Conservation (phyloP, 768 basidiomycete genomes). For the Galerina marginata region DNA sequence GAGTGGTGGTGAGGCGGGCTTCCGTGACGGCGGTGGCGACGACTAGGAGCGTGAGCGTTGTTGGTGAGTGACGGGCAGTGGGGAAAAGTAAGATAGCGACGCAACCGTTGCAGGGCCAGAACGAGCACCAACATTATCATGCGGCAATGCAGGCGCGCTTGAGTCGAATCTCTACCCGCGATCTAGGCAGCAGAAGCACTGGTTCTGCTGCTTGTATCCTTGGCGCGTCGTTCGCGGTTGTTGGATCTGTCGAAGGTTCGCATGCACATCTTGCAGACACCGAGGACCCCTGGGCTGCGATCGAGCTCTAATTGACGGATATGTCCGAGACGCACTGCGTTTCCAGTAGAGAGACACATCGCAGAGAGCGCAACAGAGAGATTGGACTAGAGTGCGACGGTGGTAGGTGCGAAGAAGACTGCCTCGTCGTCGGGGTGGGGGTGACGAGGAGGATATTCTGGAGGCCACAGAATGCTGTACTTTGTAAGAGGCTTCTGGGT, state of each 20-base stretch:
- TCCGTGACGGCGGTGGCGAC: too few species aligned
- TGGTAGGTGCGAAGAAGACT: constrained; percentile 91
- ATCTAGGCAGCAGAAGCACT: too few species aligned
- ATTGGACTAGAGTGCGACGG: constrained; percentile 55
- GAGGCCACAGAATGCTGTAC: constrained; percentile 20
- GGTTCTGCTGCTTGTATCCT: too few species aligned
- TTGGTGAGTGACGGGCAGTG: too few species aligned
- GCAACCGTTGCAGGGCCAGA: too few species aligned
- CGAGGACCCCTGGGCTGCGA: constrained; percentile 69
- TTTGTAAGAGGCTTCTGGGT: constrained; percentile 24
- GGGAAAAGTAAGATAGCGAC: too few species aligned
- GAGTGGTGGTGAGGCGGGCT: too few species aligned
- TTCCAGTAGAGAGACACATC: constrained; percentile 78
- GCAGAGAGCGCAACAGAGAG: constrained; percentile 23
- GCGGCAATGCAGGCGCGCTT: too few species aligned
- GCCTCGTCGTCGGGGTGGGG: constrained; percentile 94
- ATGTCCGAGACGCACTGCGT: constrained; percentile 78
- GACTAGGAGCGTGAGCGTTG: too few species aligned
- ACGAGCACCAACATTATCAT: too few species aligned
- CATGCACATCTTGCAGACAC: constrained; percentile 65
- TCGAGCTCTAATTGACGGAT: constrained; percentile 62
- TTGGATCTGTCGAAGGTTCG: constrained; percentile 70
- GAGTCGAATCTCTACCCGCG: too few species aligned
- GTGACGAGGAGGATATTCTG: constrained; percentile 72
- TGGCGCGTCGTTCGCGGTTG: too few species aligned